A percentile compares a stretch with the other conserved stretches of the same genome.
phyloP scores from a whole-genome alignment of 2,329 filamentous ascomycete species.

The Gaeumannomyces tritici region DNA sequence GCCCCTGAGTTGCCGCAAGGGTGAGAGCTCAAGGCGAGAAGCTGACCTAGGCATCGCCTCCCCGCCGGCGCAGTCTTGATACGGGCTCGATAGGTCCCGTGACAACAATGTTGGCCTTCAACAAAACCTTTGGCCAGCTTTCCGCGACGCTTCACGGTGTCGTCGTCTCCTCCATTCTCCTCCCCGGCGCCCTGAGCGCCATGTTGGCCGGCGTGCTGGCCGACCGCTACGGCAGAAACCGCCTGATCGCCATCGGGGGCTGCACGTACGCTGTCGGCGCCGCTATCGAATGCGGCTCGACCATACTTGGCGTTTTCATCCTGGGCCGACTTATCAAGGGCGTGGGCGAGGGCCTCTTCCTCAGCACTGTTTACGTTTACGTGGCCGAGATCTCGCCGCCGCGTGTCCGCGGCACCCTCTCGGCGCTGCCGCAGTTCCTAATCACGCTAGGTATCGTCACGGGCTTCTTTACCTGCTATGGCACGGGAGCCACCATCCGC shows the following conservation, averaged over 20 bases:
- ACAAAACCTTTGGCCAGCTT: slow-evolving; percentile 37
- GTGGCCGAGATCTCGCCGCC: slow-evolving; percentile 51
- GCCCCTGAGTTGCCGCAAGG: neutral
- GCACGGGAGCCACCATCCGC: slow-evolving; percentile 29
- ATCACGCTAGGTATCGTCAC: slow-evolving; percentile 39
- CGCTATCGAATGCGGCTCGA: slow-evolving; percentile 25
- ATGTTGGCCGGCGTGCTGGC: slow-evolving; percentile 47
- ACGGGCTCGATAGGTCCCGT: slow-evolving; percentile 49
- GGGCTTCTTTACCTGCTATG: slow-evolving; percentile 54
- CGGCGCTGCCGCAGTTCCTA: slow-evolving; percentile 42
- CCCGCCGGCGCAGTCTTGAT: slow-evolving; percentile 14
- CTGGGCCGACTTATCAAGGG: slow-evolving; percentile 45
- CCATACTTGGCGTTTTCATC: slow-evolving; percentile 39
- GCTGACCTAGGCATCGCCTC: neutral
- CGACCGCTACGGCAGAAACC: slow-evolving; percentile 41
- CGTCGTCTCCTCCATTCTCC: slow-evolving; percentile 49
- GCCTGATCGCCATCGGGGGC: slow-evolving; percentile 41
- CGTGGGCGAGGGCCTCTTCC: slow-evolving; percentile 45
- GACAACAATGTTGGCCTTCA: slow-evolving; percentile 46
- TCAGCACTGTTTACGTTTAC: slow-evolving; percentile 42
- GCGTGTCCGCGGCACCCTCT: slow-evolving; percentile 37
- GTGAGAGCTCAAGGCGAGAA: neutral
- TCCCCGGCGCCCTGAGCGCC: slow-evolving; percentile 49
- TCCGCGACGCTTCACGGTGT: slow-evolving; percentile 47
- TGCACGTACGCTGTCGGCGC: slow-evolving; percentile 43